Base-by-base conservation (phyloP, 2,329 filamentous ascomycete species). In the Fusarium proliferatum region DNA sequence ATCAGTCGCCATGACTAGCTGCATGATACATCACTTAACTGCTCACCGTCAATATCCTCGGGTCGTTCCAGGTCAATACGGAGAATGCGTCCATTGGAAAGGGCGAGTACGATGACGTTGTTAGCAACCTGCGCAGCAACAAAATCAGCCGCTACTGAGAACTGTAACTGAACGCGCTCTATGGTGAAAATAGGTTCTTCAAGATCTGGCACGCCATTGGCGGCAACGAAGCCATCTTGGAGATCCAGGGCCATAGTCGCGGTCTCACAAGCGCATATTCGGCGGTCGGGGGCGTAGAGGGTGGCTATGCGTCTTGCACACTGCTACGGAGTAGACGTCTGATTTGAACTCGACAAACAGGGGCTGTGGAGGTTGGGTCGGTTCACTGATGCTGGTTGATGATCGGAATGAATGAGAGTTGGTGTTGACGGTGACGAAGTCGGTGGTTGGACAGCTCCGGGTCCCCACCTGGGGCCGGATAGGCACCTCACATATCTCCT, bases 121-220 rank as follows among this genome's bases (percentile, higher is more conserved):
- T 99, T 98, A 73, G 96, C 95, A 63, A 98, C 96, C 83, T 98
- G 95, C 45, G 95, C 95, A 23, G 96, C 95, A 53, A 97, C 96
- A 80, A 99, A 98, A 83, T 98, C 94, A 74, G 96, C 95, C 4
- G 96, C 94, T 78, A 98, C 92, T 68, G 94, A 93, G 87, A 99
- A 99, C 82, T 96, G 94, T 72, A 98, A 91, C 85, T 97, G 93
- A 43, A 98, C 96, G 72, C 90, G 91, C 84, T 97, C 94, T 80
- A 98, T 91, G 81, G 96, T 94, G 86, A 99, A 99, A 84, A 99
- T 97, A 76, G 96, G 95, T 67, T 91, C 87, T 77, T 91, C 89
- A 72, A 89, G 86, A 69, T 81, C 81, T 67, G 91, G 85, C 81
- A 87, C 88, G 76, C 82, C 89, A 78, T 89, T 88, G 79, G 83